Base-by-base conservation (phyloP, 1,284 basidiomycete species). In the Porodaedalea pini region DNA sequence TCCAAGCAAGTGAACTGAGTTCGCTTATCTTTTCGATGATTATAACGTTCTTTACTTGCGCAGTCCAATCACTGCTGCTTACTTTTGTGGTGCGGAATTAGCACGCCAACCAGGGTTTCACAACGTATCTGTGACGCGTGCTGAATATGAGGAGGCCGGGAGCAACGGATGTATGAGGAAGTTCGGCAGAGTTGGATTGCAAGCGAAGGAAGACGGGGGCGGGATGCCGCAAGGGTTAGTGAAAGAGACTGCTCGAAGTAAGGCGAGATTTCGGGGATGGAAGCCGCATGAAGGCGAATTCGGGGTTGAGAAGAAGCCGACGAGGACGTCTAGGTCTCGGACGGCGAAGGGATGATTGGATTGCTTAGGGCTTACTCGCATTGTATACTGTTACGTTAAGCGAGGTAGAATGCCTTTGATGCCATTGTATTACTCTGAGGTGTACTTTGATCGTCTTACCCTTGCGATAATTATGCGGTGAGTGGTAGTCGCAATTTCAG, bases 131-230 rank as follows among this genome's bases (percentile, higher is more conserved):
- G 82, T 94, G 63, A 91, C 90, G 2, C 77, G 88, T 37, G 81
- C 81, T 51, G 92, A 95, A 67, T 96, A 94, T 71, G 75, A 82
- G 54, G 93, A 95, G 71, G 80, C 78, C 61, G 93, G 93, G 34
- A 86, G 82, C 63, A 81, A 76, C 58, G 87, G 86, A 59, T 84
- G 83, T 61, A 79, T 89, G 57, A 76, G 83, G 60, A 90, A 85
- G 68, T 88, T 90, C 69, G 44, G 34, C n/a, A 19, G 27, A 17
- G 36, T 34, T n/a, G 19, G 25, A 17, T 57, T 50, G 50, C 31
- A 47, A 37, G 50, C 15, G n/a, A n/a, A 32, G n/a, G 49, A 27
- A 43, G 31, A 45, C 13, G 51, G 25, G 4, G 49, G 23, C 5
- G 45, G 39, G 45, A 31, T 25, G 29, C 13, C 45, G n/a, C 45